Percentiles rank a stretch among this genome's conserved stretches.
Conservation (phyloP, 2,329 filamentous ascomycete genomes). For the Alternaria brassicicola region DNA sequence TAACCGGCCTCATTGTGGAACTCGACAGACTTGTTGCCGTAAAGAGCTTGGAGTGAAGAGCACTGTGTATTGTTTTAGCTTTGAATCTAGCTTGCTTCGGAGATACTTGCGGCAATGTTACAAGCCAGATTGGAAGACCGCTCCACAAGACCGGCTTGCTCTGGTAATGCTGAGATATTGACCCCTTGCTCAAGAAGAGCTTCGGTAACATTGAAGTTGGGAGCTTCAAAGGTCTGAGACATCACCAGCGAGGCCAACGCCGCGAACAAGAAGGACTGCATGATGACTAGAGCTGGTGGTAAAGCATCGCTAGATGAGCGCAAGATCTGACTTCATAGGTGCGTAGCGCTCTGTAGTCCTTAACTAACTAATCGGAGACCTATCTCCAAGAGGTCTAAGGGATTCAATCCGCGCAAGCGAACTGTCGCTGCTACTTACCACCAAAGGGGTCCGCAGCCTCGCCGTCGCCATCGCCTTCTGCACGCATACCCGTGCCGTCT, state of each 20-base stretch:
- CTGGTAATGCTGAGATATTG: slow-evolving; percentile 17
- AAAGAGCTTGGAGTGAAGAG: slow-evolving; percentile 23
- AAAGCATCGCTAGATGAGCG: background rate
- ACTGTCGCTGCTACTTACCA: background rate
- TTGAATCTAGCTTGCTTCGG: background rate
- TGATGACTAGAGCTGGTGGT: background rate
- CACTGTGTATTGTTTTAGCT: slow-evolving; percentile 8
- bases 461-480: background rate
- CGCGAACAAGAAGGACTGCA: background rate
- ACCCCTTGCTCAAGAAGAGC: slow-evolving; percentile 19
- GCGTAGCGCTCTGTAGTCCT: background rate
- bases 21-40: slow-evolving; percentile 18
- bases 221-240: slow-evolving; percentile 5
- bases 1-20: slow-evolving; percentile 12
- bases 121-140: slow-evolving; percentile 8
- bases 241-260: background rate
- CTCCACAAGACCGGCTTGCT: slow-evolving; percentile 1
- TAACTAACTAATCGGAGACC: background rate
- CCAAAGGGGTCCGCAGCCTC: background rate
- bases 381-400: background rate
- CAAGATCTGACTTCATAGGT: background rate
- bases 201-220: slow-evolving; percentile 20
- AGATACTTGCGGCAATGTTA: slow-evolving; percentile 18
- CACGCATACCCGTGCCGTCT: background rate
- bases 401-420: background rate